Evolutionary conservation across 2,329 filamentous ascomycete genomes (phyloP), one percentile per base, ranked within the genome.

Genomic region (Trichoderma guizhouense): DNA sequence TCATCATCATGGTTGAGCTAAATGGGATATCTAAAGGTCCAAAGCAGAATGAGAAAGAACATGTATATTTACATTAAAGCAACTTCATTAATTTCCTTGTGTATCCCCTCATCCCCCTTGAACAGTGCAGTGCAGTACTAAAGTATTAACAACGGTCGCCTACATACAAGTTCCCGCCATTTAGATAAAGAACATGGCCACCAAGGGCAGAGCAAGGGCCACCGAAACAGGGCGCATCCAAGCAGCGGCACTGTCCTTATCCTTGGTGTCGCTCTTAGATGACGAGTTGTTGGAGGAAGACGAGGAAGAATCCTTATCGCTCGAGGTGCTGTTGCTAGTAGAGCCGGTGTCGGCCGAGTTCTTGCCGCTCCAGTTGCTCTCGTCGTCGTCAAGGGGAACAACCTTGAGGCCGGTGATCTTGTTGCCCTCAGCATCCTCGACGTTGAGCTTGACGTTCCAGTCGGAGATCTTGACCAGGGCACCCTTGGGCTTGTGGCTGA

Each of bases 401-500:
- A 89, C 85, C 72, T 84, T 83, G 62, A 89, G 83, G 77, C 79
- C 79, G 57, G 78, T 81, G 70, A 89, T 75, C 53, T 74, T 76
- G 21, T 80, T 82, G 73, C 84, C 84, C 39, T 83, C 77, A 6
- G 79, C 77, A 73, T 84, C 82, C 71, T 76, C 79, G 76, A 86
- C 83, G 30, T 77, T 76, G 73, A 85, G 77, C 66, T 77, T 79
- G 71, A 94, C 88, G 43, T 85, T 86, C 75, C 93, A 87, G 75
- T 89, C 86, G 64, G 86, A 84, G 76, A 97, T 87, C 74, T 88
- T 81, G 74, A 97, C 86, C 68, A 97, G 82, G 82, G 91, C 89
- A 76, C 91, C 92, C 15, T 79, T 82, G 51, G 90, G 89, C 71
- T 90, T 87, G 74, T 88, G 88, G 63, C 82, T 83, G 73, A 97